A percentile compares a stretch with the other conserved stretches of the same genome.
These are phyloP conservation scores for Chalara sp. DNA, from an alignment of 2,329 filamentous ascomycete genomes.

Conservation along the genomic window DNA sequence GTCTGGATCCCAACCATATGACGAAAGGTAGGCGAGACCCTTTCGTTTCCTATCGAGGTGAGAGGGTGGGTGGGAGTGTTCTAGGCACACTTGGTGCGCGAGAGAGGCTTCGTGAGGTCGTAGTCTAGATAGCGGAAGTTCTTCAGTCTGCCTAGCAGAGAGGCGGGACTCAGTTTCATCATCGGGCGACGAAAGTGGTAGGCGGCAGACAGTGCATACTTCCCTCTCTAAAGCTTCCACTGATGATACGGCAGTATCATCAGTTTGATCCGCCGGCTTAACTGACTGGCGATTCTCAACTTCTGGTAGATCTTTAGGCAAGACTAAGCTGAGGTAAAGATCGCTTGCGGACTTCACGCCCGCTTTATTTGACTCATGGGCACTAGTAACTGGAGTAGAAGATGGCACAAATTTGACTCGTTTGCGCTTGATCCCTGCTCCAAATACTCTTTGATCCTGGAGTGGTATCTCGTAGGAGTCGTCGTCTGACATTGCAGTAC, in stretches of 20 bases:
- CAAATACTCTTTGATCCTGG: slow-evolving; percentile 52
- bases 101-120: slow-evolving; percentile 52
- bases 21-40: slow-evolving; percentile 58
- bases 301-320: slow-evolving; percentile 26
- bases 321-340: slow-evolving; percentile 60
- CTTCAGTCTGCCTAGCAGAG: slow-evolving; percentile 1
- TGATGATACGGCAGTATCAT: neutral
- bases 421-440: slow-evolving; percentile 56
- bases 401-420: slow-evolving; percentile 49
- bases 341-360: slow-evolving; percentile 34
- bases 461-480: slow-evolving; percentile 52
- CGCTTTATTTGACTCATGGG: slow-evolving; percentile 25
- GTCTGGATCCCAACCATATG: slow-evolving; percentile 71
- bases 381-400: slow-evolving; percentile 18
- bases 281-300: neutral
- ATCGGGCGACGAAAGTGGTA: slow-evolving; percentile 43
- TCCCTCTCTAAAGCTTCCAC: neutral
- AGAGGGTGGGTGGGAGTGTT: slow-evolving; percentile 66
- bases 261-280: neutral
- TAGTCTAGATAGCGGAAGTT: slow-evolving; percentile 12
- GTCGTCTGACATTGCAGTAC: slow-evolving; percentile 33
- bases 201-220: slow-evolving; percentile 52
- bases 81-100: slow-evolving; percentile 63
- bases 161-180: neutral
- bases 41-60: slow-evolving; percentile 63